Percentiles rank a stretch among this genome's conserved stretches.
These are phyloP conservation scores for Myriosclerotinia duriaeana DNA, from an alignment of 2,329 filamentous ascomycete genomes.

Conservation along the genomic window DNA sequence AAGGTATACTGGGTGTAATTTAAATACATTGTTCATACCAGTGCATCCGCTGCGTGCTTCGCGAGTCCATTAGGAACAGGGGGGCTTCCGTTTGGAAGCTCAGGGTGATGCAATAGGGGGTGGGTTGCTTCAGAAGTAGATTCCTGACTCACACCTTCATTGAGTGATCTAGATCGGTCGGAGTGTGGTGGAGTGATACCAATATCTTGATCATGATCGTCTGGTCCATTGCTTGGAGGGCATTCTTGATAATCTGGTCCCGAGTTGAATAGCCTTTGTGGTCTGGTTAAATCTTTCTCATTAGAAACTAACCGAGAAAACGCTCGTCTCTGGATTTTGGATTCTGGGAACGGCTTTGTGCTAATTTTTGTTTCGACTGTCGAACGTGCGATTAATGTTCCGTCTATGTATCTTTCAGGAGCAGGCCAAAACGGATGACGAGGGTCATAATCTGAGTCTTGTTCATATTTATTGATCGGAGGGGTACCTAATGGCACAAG, in stretches of 20 bases:
- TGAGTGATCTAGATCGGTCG: conserved; percentile 38
- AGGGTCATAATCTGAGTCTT: conserved; percentile 55
- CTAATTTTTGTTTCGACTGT: conserved; percentile 48
- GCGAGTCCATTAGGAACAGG: conserved; percentile 5
- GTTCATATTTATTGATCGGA: conserved; percentile 53
- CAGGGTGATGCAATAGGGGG: background rate
- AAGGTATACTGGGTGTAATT: background rate
- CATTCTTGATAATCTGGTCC: conserved; percentile 36
- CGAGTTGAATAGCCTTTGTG: conserved; percentile 58
- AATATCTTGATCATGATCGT: conserved; percentile 30
- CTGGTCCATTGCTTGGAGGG: conserved; percentile 9
- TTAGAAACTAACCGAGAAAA: conserved; percentile 53
- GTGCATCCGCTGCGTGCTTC: conserved; percentile 3
- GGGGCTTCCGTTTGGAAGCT: conserved; percentile 11
- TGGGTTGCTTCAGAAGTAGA: conserved; percentile 4
- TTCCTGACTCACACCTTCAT: conserved; percentile 23
- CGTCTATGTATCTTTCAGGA: conserved; percentile 59
- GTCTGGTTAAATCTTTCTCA: conserved; percentile 57
- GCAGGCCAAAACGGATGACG: conserved; percentile 56
- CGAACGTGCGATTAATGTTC: conserved; percentile 46
- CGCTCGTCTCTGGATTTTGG: conserved; percentile 53
- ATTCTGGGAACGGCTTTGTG: conserved; percentile 54
- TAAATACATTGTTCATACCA: conserved; percentile 1
- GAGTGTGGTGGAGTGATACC: conserved; percentile 40
- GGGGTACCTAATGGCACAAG: conserved; percentile 28